Conservation (phyloP, 495 filamentous ascomycete species). For the Aspergillus asperescens region DNA sequence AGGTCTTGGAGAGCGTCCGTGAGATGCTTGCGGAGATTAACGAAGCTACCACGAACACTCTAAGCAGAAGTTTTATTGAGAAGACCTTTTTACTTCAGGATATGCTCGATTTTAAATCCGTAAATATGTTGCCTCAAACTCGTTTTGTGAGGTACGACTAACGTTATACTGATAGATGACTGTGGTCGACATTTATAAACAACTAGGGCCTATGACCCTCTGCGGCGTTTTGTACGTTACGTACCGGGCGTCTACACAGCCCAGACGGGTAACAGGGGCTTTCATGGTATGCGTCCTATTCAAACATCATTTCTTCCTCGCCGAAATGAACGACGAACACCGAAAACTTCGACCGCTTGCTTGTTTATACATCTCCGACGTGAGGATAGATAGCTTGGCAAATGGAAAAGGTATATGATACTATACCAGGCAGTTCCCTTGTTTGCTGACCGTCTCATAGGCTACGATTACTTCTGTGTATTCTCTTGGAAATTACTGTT, state of each 20-base stretch:
- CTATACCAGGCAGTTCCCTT: background rate
- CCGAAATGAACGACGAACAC: constrained; percentile 54
- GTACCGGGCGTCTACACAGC: constrained; percentile 61
- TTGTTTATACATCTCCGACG: constrained; percentile 62
- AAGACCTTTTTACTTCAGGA: constrained; percentile 51
- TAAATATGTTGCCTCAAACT: constrained; percentile 26
- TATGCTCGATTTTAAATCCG: constrained; percentile 60
- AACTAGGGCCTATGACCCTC: constrained; percentile 74
- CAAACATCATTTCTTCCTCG: constrained; percentile 72
- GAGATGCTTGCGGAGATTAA: constrained; percentile 72
- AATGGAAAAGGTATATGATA: constrained; percentile 68
- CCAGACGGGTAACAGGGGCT: constrained; percentile 52
- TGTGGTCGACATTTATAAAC: constrained; percentile 54
- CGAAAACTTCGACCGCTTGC: constrained; percentile 68
- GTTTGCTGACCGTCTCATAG: constrained; percentile 36
- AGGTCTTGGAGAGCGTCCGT: constrained; percentile 64
- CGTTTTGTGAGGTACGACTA: background rate
- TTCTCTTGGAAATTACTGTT: constrained; percentile 95
- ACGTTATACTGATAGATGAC: constrained; percentile 21
- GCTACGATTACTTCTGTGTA: constrained; percentile 75
- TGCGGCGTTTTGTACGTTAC: constrained; percentile 86
- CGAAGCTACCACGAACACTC: constrained; percentile 52
- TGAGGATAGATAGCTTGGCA: constrained; percentile 68
- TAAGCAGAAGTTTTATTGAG: constrained; percentile 40
- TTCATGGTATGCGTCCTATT: constrained; percentile 91